phyloP scores from a whole-genome alignment of 2,329 filamentous ascomycete genomes.

The Cladosporium sp. region DNA sequence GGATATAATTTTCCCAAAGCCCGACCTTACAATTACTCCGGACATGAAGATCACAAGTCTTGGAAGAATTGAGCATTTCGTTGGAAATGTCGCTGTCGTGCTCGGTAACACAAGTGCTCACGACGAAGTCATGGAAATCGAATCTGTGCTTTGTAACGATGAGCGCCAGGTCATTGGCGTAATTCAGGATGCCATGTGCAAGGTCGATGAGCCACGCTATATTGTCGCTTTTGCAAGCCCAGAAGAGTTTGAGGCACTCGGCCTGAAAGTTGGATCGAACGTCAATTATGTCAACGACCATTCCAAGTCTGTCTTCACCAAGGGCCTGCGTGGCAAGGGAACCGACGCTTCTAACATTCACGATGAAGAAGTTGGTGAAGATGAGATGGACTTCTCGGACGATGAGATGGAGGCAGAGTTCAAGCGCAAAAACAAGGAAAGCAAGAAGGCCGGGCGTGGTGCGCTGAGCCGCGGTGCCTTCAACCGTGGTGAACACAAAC shows the following conservation, averaged over 20 bases:
- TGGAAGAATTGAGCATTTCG: constrained; percentile 69
- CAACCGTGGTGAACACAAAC: constrained; percentile 5
- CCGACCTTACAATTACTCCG: constrained; percentile 70
- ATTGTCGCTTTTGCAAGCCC: constrained; percentile 68
- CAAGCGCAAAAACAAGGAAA: constrained; percentile 33
- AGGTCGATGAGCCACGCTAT: constrained; percentile 82
- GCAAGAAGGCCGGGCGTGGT: constrained; percentile 27
- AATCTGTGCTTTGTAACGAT: constrained; percentile 75
- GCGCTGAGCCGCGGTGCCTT: constrained; percentile 21
- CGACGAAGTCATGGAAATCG: constrained; percentile 70
- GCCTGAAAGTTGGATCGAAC: constrained; percentile 63
- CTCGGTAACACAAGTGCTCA: constrained; percentile 75
- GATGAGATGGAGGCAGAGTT: constrained; percentile 77
- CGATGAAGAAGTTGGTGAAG: constrained; percentile 81
- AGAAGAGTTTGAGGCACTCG: constrained; percentile 63
- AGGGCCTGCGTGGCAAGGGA: constrained; percentile 76
- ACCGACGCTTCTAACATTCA: constrained; percentile 93
- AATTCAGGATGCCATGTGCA: constrained; percentile 40
- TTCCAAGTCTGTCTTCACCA: constrained; percentile 74
- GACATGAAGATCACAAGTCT: constrained; percentile 74
- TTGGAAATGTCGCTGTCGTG: constrained; percentile 75
- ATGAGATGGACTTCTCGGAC: constrained; percentile 93
- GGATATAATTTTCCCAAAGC: constrained; percentile 53
- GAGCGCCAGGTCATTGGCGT: constrained; percentile 74
- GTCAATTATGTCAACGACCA: constrained; percentile 77